Evolutionary conservation across 202 grass and related monocot species (phyloP), one percentile per base, ranked within the genome.

Genomic region (Setaria viridis): DNA sequence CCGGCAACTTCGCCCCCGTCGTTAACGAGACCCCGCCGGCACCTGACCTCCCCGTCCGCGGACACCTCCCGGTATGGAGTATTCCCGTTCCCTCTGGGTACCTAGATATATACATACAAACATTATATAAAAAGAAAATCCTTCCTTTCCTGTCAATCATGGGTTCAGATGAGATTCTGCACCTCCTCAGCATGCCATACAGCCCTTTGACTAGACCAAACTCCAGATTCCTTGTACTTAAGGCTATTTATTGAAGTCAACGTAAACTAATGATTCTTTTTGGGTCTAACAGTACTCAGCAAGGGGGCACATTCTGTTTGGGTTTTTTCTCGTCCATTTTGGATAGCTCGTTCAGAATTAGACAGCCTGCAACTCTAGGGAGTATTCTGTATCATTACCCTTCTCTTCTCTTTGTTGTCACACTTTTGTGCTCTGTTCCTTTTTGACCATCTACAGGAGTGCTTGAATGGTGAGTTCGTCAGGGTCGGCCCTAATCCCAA

Each of bases 391-490:
- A 30, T 13, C 58, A 29, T 60, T 25, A 60, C n/a, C 57, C 46
- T 14, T 53, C 16, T 47, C 34, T 49, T 9, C 19, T 76, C 29
- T 76, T 76, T 39, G 3, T 57, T 11, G 12, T 58, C 42, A 63
- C 4, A 53, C 11, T 39, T 39, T 39, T 39, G 37, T 50, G 12
- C 4, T 50, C 4, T 63, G 48, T 76, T 84, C 4, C 7, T 80
- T 72, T 47, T 75, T 63, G 20, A 0, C 6, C 42, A 10, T 86
- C 48, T 47, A 7, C 88, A 98, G 95, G 90, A 95, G 72, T 98
- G 95, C 54, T 94, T 98, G 91, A 95, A 95, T 78, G 95, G 95
- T 11, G 95, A 98, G 80, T 98, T 98, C 92, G 91, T 95, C 64
- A 91, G 95, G 65, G 93, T 98, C 37, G 95, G 93, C 20, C 90